Base-by-base conservation (phyloP, 495 filamentous ascomycete genomes). In the Neurospora intermedia region DNA sequence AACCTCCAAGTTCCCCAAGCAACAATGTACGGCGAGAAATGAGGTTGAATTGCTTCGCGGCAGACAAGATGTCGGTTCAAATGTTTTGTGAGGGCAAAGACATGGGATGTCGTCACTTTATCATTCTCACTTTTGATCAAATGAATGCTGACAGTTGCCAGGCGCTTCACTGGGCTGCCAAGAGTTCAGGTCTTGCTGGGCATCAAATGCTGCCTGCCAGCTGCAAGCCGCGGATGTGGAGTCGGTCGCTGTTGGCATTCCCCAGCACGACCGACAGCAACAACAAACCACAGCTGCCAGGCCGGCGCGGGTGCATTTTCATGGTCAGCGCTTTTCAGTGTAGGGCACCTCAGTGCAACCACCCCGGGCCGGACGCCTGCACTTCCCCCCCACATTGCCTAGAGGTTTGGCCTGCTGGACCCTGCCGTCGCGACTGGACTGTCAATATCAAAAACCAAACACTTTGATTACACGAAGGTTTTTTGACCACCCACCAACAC, bases 211-310 rank as follows among this genome's bases (percentile, higher is more conserved):
- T 66, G 23, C 23, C 54, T 66, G 42, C 15, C 77, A 78, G 74
- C 73, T 76, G 77, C 70, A 74, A 73, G 70, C 73, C 79, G 80
- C 78, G 80, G 20, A 71, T 75, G 80, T 81, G 80, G 80, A 75
- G 75, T 74, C 13, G 27, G 75, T 74, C 13, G 27, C 13, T 35
- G 15, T 62, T 62, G 27, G 27, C 54, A 66, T 66, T 31, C 3
- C 18, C 54, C 27, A 9, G 6, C 27, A 27, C n/a, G n/a, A n/a
- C n/a, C n/a, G n/a, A n/a, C 23, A 62, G 54, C 54, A 66, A 35
- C 38, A 35, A 69, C 75, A 75, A 38, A 78, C 75, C 69, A 76
- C 75, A 66, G 80, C 78, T 77, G 77, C 74, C 70, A 79, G 71
- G 71, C 70, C 78, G 71, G 71, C 72, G 43, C 54, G 43, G 70